These are phyloP conservation scores for Aspergillus luchuensis DNA, from an alignment of 2,329 filamentous ascomycete genomes.

Conservation along the genomic window DNA sequence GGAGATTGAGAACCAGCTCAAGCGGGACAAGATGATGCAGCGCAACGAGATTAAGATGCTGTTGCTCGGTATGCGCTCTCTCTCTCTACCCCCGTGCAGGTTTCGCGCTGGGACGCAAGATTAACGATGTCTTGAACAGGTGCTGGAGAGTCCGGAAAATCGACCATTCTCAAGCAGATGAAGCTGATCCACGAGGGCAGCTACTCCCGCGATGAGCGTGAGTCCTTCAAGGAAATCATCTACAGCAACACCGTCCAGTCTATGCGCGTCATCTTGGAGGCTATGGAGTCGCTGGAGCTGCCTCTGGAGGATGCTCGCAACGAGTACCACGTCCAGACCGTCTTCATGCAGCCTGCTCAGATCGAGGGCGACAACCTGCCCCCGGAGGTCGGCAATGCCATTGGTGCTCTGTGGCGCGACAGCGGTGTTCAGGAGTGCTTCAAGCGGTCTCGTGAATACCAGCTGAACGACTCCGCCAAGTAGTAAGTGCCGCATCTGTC, in stretches of 20 bases:
- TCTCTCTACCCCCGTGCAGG: neutral
- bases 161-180: conserved; percentile 94
- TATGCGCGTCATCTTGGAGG: conserved; percentile 70
- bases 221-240: conserved; percentile 72
- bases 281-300: conserved; percentile 70
- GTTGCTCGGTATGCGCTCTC: conserved; percentile 72
- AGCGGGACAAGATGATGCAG: conserved; percentile 98
- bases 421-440: conserved; percentile 92
- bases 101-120: conserved; percentile 16
- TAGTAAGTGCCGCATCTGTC: conserved; percentile 66
- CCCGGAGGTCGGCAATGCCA: conserved; percentile 91
- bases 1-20: conserved; percentile 99
- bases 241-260: conserved; percentile 72
- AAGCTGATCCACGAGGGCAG: conserved; percentile 99
- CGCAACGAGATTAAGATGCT: conserved; percentile 99
- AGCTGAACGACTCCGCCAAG: conserved; percentile 93
- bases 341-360: conserved; percentile 97
- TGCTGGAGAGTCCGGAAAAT: conserved; percentile 97
- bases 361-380: conserved; percentile 93
- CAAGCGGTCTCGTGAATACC: conserved; percentile 92
- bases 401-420: conserved; percentile 91
- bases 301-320: conserved; percentile 88
- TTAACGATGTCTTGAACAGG: conserved; percentile 53
- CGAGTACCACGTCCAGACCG: conserved; percentile 97
- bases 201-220: conserved; percentile 85